Conservation (phyloP, 192 early-diverging fungal genomes). For the Cladochytrium replicatum region DNA sequence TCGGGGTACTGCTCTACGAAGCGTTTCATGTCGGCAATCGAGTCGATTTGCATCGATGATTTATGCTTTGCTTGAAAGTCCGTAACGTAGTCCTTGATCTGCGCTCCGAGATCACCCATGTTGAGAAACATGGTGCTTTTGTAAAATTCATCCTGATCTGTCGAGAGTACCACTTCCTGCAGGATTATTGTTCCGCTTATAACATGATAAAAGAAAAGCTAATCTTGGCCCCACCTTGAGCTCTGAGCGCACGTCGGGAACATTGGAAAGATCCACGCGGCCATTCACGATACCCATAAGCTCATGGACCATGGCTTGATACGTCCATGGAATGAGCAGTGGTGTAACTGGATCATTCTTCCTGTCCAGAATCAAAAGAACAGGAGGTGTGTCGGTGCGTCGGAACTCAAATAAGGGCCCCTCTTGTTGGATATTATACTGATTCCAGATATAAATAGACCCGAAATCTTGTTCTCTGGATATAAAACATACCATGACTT, state of each 20-base stretch:
- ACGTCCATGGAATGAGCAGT: conserved; percentile 93
- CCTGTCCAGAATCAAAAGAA: conserved; percentile 85
- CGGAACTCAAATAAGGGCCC: conserved; percentile 69
- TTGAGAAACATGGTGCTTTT: conserved; percentile 83
- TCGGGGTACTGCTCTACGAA: conserved; percentile 99
- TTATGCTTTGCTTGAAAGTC: conserved; percentile 89
- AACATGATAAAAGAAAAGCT: conserved; percentile 5
- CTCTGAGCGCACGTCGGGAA: conserved; percentile 73
- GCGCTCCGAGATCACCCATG: conserved; percentile 86
- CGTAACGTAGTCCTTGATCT: conserved; percentile 90
- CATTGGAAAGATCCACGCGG: conserved; percentile 78
- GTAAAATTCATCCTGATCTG: conserved; percentile 90
- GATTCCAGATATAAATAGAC: background rate
- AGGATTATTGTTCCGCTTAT: no score
- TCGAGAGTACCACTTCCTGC: conserved; percentile 81
- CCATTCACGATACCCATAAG: conserved; percentile 88
- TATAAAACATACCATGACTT: conserved; percentile 53
- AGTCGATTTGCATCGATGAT: conserved; percentile 83
- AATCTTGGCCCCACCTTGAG: conserved; percentile 47
- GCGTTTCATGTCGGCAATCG: conserved; percentile 95
- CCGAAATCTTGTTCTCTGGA: background rate
- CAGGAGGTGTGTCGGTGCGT: conserved; percentile 69
- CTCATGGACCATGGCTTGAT: conserved; percentile 98
- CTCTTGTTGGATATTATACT: conserved; percentile 72
- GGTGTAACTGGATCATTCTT: conserved; percentile 94